Evolutionary conservation across 192 early-diverging fungal species (phyloP), one percentile per base, ranked within the genome.

Genomic region (Backusella circina): DNA sequence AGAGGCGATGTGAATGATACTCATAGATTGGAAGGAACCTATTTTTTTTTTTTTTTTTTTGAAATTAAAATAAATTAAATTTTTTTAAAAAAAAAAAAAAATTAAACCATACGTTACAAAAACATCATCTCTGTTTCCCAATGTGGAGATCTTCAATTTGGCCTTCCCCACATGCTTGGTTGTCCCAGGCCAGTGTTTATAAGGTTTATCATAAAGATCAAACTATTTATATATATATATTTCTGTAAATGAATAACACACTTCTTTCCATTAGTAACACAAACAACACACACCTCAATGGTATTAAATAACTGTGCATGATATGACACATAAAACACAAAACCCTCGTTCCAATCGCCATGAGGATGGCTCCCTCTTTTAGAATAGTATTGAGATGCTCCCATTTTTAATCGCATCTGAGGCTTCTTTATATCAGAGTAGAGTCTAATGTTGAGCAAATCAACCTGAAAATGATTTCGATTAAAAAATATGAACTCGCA

Each of bases 281-380:
- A n/a, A 23, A 28, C 23, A 28, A 61, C n/a, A n/a, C n/a, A n/a
- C n/a, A 81, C 85, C 81, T 86, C 83, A n/a, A 86, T 69, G 16
- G 89, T 90, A 65, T 91, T 89, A 84, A 93, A 93, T 26, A 93
- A 85, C 82, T 93, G 92, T 67, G 86, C 85, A 67, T 93, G 92
- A 68, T 89, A 92, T 8, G 92, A 88, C 5, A 93, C 87, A 1
- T 83, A 72, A 50, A 93, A 87, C 71, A 88, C 85, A 72, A 93
- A 93, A 0, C 91, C 91, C 70, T 92, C 92, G 79, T 91, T 92
- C 92, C 92, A 92, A 73, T 86, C 86, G 2, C 91, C 90, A 1
- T 81, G 87, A 4, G 86, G 65, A 16, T 72, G 35, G 57, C 83
- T 82, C 36, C 83, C 76, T 15, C 85, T 78, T 5, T 82, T 81